Percentiles rank a stretch among this genome's conserved stretches.
phyloP scores from a whole-genome alignment of 140 eudicot genomes.

The Artemisia princeps region DNA sequence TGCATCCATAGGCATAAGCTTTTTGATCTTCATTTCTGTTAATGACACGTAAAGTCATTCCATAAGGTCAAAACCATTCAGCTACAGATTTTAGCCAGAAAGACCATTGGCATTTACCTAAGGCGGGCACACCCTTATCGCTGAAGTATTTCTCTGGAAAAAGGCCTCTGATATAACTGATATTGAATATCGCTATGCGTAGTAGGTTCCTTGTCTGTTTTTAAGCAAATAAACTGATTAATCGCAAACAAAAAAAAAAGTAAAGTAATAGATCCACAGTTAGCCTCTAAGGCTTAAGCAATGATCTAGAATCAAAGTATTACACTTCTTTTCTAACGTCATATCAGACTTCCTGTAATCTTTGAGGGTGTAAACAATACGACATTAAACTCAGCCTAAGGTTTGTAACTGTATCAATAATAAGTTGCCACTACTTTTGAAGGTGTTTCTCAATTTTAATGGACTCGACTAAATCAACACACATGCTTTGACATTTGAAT shows the following conservation, averaged over 20 bases:
- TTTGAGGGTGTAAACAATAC: no score
- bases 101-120: constrained; percentile 43
- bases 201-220: constrained; percentile 88
- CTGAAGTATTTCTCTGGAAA: constrained; percentile 95
- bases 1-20: constrained; percentile 96
- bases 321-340: constrained; percentile 7
- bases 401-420: no score
- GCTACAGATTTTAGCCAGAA: constrained; percentile 6
- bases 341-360: neutral
- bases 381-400: no score
- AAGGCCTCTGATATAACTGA: constrained; percentile 94
- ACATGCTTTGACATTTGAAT: no score
- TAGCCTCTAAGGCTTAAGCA: constrained; percentile 18
- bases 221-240: constrained; percentile 16
- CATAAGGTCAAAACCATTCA: constrained; percentile 19
- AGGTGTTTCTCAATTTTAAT: no score
- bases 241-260: constrained; percentile 10
- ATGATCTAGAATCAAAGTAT: constrained; percentile 19
- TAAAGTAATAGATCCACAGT: constrained; percentile 13
- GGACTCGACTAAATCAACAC: no score
- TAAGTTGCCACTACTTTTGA: no score
- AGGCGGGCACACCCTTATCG: constrained; percentile 84
- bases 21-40: constrained; percentile 95
- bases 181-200: constrained; percentile 91
- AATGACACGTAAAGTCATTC: constrained; percentile 15